Base-by-base conservation (phyloP, 1,284 basidiomycete species). In the Pseudozyma sp. region DNA sequence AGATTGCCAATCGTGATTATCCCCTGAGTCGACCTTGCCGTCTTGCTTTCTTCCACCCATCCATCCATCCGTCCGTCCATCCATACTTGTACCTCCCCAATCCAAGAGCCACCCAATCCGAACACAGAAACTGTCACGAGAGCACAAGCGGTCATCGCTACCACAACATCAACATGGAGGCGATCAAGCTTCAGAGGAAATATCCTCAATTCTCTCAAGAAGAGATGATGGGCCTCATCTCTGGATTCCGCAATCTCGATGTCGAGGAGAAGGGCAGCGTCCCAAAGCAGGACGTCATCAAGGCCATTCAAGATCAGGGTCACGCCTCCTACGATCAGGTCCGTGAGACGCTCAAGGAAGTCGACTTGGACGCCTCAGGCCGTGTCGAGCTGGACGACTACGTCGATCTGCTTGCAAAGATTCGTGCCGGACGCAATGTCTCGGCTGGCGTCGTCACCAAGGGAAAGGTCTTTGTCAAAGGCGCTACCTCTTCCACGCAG, bases 321-420 rank as follows among this genome's bases (percentile, higher is more conserved):
- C 69, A 75, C 14, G 82, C 79, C 29, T 72, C 73, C 19, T 84
- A 79, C 68, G 80, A 80, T 64, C 77, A 81, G 65, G 68, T 83
- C 11, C 71, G 88, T 73, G 88, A 88, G 85, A 97, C 95, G 0
- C 88, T 99, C 84, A 99, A 99, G 87, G 89, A 92, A 75, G 95
- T 98, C 83, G 92, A 91, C 75, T 90, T 98, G 45, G 96, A 99
- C 84, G 91, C 96, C 7, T 94, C 92, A 78, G 97, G 97, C 39
- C 93, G 94, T 83, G 91, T 99, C 64, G 97, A 98, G 86, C 87
- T 99, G 63, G 97, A 99, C 78, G 96, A 99, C 85, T 99, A 94
- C 90, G 94, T 99, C 50, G 94, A 96, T 88, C 89, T 96, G 66
- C 91, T 92, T 70, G 91, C 91, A 63, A 95, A 94, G 85, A 88